Conservation (phyloP, 208 protist species). For the Acanthamoeba culbertsoni region DNA sequence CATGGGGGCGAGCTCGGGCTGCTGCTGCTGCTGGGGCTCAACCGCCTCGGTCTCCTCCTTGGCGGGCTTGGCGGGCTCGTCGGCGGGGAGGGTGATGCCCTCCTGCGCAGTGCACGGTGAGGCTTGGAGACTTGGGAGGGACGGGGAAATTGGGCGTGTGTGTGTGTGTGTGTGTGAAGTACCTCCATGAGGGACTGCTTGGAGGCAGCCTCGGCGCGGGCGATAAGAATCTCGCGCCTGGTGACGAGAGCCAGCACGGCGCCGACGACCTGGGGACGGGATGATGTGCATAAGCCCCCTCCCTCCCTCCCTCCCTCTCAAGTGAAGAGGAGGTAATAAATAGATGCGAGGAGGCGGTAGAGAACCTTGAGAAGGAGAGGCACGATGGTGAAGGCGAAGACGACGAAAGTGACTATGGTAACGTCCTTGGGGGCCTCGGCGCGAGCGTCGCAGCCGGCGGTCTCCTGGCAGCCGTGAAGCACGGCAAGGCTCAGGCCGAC, state of each 20-base stretch:
- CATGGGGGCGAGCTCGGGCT: not conserved
- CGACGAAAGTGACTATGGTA: not conserved
- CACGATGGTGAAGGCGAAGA: conserved; percentile 19
- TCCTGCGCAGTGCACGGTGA: not conserved
- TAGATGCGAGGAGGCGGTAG: too few species aligned
- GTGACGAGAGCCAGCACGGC: conserved; percentile 3
- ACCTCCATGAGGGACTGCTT: conserved; percentile 8
- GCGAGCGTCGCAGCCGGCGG: not conserved
- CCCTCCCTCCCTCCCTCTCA: too few species aligned
- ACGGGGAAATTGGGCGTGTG: not conserved
- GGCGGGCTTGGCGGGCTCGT: not conserved
- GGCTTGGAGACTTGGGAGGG: not conserved
- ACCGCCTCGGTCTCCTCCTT: not conserved
- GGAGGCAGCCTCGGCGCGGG: not conserved
- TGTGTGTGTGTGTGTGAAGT: not conserved
- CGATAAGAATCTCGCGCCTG: conserved; percentile 31
- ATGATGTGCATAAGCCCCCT: too few species aligned
- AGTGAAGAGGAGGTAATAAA: too few species aligned
- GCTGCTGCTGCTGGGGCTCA: not conserved
- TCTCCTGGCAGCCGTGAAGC: not conserved
- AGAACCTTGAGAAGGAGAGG: conserved; percentile 8
- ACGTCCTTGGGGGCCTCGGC: conserved; percentile 49
- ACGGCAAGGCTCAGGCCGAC: conserved; percentile 24
- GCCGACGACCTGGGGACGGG: conserved; percentile 35
- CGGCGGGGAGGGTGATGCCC: conserved; percentile 27